These are phyloP conservation scores for Citrullus amarus DNA, from an alignment of 306 rosid genomes.

Conservation along the genomic window DNA sequence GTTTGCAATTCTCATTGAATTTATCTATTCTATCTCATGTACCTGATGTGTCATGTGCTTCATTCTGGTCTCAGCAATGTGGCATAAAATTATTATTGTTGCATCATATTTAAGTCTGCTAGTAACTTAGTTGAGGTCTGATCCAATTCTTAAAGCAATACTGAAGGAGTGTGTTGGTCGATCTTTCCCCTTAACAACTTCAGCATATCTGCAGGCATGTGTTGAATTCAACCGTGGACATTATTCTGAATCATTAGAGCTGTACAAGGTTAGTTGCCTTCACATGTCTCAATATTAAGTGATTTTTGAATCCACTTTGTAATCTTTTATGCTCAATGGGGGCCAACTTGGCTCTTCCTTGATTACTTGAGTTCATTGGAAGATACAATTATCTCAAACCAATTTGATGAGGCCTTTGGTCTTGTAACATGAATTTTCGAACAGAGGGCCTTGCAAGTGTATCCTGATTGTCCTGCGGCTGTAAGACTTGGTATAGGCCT, in stretches of 20 bases:
- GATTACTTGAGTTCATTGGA: not conserved
- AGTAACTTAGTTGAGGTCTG: not conserved
- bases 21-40: not conserved
- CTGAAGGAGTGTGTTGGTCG: not conserved
- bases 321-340: not conserved
- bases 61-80: not conserved
- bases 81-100: not conserved
- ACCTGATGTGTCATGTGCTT: not conserved
- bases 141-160: not conserved
- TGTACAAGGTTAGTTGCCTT: slow-evolving; percentile 73
- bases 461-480: slow-evolving; percentile 82
- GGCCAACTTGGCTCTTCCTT: not conserved
- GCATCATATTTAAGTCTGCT: not conserved
- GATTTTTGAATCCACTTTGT: not conserved
- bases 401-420: slow-evolving; percentile 18
- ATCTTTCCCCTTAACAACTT: slow-evolving; percentile 9
- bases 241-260: slow-evolving; percentile 76
- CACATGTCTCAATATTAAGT: slow-evolving; percentile 15
- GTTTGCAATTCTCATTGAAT: not conserved
- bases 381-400: not conserved
- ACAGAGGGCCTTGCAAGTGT: slow-evolving; percentile 88
- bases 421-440: slow-evolving; percentile 22
- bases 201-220: slow-evolving; percentile 66
- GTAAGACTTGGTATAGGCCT: slow-evolving; percentile 98
- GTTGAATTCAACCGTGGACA: slow-evolving; percentile 93